Conservation (phyloP, 2,329 filamentous ascomycete species). For the Fusarium buxicola region DNA sequence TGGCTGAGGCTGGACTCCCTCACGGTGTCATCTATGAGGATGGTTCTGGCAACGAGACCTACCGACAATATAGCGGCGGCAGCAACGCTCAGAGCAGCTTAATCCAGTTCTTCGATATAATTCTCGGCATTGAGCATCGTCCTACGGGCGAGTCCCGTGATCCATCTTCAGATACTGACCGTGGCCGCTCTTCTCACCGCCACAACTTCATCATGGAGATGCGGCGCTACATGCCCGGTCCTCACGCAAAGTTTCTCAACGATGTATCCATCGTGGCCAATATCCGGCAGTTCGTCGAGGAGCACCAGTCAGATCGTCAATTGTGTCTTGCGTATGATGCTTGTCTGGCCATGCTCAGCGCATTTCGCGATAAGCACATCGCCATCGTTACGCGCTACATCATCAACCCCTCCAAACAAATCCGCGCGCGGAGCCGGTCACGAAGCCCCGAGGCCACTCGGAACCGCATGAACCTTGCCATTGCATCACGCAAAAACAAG, state of each 20-base stretch:
- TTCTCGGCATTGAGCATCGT: constrained; percentile 88
- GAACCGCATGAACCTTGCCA: constrained; percentile 70
- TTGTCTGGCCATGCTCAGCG: constrained; percentile 76
- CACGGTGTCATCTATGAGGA: constrained; percentile 89
- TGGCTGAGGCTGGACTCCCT: constrained; percentile 92
- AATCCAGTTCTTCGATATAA: constrained; percentile 97
- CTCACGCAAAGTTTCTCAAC: constrained; percentile 88
- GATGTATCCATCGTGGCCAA: constrained; percentile 85
- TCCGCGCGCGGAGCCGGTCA: constrained; percentile 72
- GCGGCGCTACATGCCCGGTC: constrained; percentile 96
- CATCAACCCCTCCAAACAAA: constrained; percentile 85
- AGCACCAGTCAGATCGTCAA: constrained; percentile 68
- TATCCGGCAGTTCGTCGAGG: constrained; percentile 84
- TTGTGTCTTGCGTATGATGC: constrained; percentile 89
- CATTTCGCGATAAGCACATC: constrained; percentile 92
- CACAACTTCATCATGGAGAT: constrained; percentile 97
- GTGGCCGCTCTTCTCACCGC: constrained; percentile 54
- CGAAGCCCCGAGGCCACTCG: constrained; percentile 65
- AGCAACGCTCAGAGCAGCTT: constrained; percentile 97
- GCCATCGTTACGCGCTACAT: constrained; percentile 97
- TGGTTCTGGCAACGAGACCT: constrained; percentile 74
- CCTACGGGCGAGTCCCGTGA: constrained; percentile 81
- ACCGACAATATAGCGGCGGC: constrained; percentile 89
- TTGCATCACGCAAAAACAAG: constrained; percentile 62
- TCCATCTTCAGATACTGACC: constrained; percentile 57